These are phyloP conservation scores for Macrolepiota albuminosa DNA, from an alignment of 768 basidiomycete genomes.

Conservation along the genomic window DNA sequence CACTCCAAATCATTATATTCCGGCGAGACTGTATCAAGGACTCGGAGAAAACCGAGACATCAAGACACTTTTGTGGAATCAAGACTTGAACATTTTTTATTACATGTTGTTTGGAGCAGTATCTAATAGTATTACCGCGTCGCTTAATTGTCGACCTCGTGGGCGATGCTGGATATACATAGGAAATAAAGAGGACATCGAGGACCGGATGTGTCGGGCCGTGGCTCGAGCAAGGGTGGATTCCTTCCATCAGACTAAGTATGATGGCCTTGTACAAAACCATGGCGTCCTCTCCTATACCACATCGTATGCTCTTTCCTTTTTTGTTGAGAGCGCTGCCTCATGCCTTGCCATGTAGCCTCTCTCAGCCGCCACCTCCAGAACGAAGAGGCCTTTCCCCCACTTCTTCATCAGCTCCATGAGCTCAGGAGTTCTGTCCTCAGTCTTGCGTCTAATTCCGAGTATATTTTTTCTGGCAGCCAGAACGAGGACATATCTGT, in stretches of 20 bases:
- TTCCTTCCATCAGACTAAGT: background rate
- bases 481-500: conserved; percentile 77
- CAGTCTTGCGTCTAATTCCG: conserved; percentile 66
- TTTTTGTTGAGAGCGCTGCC: background rate
- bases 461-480: conserved; percentile 78
- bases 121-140: too few relatives aligned
- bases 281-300: conserved; percentile 9
- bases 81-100: too few relatives aligned
- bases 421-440: conserved; percentile 68
- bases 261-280: background rate
- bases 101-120: too few relatives aligned
- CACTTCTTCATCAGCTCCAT: conserved; percentile 64
- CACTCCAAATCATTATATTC: too few relatives aligned
- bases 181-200: too few relatives aligned
- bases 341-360: conserved; percentile 29
- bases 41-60: too few relatives aligned
- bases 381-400: conserved; percentile 36
- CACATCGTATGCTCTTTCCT: conserved; percentile 18
- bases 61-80: too few relatives aligned
- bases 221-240: background rate
- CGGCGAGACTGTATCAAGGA: too few relatives aligned
- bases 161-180: too few relatives aligned
- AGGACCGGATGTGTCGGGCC: background rate
- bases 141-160: too few relatives aligned
- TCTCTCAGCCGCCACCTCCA: conserved; percentile 57